Conservation (phyloP, 768 basidiomycete genomes). For the Lactarius indigo region DNA sequence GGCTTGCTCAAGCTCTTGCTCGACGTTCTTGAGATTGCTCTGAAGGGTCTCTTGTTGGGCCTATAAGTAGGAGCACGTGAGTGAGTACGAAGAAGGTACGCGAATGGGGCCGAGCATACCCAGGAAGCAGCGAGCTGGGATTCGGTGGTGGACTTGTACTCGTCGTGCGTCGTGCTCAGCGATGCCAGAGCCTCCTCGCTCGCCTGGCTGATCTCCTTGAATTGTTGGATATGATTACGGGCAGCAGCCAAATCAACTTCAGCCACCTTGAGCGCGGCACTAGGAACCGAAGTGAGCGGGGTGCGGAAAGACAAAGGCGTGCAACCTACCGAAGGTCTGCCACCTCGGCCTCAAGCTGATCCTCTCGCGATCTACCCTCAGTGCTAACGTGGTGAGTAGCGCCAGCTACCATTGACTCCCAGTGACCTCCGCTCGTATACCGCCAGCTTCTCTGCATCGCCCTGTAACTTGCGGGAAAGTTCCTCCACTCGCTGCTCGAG, state of each 20-base stretch:
- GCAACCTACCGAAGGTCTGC: constrained; percentile 71
- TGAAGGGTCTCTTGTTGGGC: constrained; percentile 60
- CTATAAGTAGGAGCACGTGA: constrained; percentile 35
- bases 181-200: constrained; percentile 73
- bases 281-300: constrained; percentile 29
- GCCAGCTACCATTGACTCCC: constrained; percentile 31
- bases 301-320: background rate
- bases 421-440: constrained; percentile 73
- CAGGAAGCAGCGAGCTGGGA: constrained; percentile 62
- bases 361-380: constrained; percentile 58
- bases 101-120: constrained; percentile 40
- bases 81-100: background rate
- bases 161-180: constrained; percentile 70
- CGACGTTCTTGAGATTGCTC: constrained; percentile 52
- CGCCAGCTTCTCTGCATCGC: constrained; percentile 78
- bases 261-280: constrained; percentile 70
- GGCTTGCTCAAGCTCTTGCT: constrained; percentile 51
- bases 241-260: constrained; percentile 74
- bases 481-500: constrained; percentile 69
- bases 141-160: constrained; percentile 73
- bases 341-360: constrained; percentile 79
- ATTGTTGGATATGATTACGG: constrained; percentile 73
- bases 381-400: constrained; percentile 35
- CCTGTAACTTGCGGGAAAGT: constrained; percentile 60
- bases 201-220: constrained; percentile 80